Evolutionary conservation across 2,329 filamentous ascomycete species (phyloP).

Genomic region (Metarhizium rileyi): DNA sequence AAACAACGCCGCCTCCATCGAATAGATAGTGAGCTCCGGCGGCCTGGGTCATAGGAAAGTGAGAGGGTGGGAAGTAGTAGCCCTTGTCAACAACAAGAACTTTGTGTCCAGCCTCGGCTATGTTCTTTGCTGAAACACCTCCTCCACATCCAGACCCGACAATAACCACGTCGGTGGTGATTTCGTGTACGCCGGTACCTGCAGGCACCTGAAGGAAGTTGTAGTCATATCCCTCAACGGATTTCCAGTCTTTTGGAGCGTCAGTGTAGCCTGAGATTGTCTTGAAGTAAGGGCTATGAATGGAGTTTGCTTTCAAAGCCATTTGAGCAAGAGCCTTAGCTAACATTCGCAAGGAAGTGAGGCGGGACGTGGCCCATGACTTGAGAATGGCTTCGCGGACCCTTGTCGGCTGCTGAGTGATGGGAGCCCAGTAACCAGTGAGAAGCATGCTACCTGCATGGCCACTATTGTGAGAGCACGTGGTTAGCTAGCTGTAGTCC

Average conservation of each 20-base stretch:
- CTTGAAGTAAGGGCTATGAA: conserved; percentile 44
- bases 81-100: conserved; percentile 79
- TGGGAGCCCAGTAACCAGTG: conserved; percentile 55
- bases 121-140: conserved; percentile 68
- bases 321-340: conserved; percentile 46
- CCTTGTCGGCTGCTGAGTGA: conserved; percentile 50
- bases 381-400: conserved; percentile 53
- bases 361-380: conserved; percentile 49
- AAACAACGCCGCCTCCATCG: conserved; percentile 52
- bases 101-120: conserved; percentile 64
- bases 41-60: conserved; percentile 64
- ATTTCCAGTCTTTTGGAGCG: conserved; percentile 39
- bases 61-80: conserved; percentile 62
- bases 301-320: conserved; percentile 43
- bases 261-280: conserved; percentile 49
- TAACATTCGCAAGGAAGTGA: conserved; percentile 44
- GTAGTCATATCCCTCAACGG: conserved; percentile 44
- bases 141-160: conserved; percentile 83
- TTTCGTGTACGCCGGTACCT: conserved; percentile 36
- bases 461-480: conserved; percentile 32
- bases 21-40: conserved; percentile 55
- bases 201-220: conserved; percentile 49
- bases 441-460: conserved; percentile 53
- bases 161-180: conserved; percentile 76
- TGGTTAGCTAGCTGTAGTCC: background rate